Base-by-base conservation (phyloP, 176 grass and related monocot genomes). In the Oryza punctata region DNA sequence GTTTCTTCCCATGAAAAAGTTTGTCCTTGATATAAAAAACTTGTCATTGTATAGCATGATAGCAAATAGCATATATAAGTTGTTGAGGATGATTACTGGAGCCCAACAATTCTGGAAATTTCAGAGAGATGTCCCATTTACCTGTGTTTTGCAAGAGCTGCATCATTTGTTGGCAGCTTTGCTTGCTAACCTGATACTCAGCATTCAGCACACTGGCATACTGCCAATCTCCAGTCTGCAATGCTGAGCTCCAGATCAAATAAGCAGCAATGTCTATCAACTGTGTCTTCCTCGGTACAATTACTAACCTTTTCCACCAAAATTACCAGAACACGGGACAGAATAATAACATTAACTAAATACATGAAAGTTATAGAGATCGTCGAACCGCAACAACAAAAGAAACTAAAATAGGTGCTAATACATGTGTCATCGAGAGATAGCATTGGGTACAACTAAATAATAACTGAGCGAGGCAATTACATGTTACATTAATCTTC, bases 71-170 rank as follows among this genome's bases (percentile, higher is more conserved):
- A 63, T 32, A 67, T 74, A 65, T 70, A 74, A 0, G 38, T 37
- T 65, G 43, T 52, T 19, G 63, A 67, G 23, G 54, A 77, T 46
- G 9, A 68, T 70, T 76, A 81, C 69, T 32, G n/a, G 75, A 65
- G 38, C 10, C 41, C 68, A 73, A 69, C 24, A 81, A 28, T 10
- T 7, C 52, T n/a, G 9, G 6, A 69, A 81, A 37, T 81, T 71
- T 49, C 30, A 40, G 63, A 23, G 52, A 80, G 54, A 65, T 37
- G 13, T 19, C 19, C 45, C 13, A 21, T 29, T 47, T 47, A 7
- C 28, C 12, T 80, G 28, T 52, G 52, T 69, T 80, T 24, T 37
- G 9, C 21, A n/a, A 16, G 19, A 37, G 65, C 8, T 69, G 45
- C 64, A 23, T 52, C 64, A 69, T 59, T 45, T 59, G 21, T 57